Conservation (phyloP, 495 filamentous ascomycete genomes). For the Xylaria intraflava region DNA sequence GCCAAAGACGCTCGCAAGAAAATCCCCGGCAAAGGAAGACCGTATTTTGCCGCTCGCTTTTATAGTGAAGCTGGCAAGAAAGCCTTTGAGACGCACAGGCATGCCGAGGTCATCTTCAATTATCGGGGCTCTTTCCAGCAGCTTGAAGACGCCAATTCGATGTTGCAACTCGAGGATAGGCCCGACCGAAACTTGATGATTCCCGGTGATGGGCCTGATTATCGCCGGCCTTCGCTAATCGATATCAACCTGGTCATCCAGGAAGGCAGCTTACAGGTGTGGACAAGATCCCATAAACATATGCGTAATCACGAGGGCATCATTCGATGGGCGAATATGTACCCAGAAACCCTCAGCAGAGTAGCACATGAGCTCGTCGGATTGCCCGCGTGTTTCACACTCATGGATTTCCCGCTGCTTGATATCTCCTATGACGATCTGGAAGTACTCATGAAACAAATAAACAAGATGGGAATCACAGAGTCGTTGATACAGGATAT, state of each 20-base stretch:
- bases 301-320: neutral
- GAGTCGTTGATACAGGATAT: constrained; percentile 43
- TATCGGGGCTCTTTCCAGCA: neutral
- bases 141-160: neutral
- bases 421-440: neutral
- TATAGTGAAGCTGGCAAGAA: neutral
- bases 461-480: neutral
- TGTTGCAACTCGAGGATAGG: neutral
- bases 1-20: neutral
- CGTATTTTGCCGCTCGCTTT: neutral
- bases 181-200: neutral
- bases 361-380: neutral
- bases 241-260: too few species aligned
- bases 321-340: neutral
- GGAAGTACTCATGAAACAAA: neutral
- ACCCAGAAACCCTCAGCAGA: neutral
- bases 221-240: neutral
- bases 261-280: too few species aligned
- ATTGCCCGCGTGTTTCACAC: neutral
- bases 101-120: neutral
- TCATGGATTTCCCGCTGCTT: neutral
- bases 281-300: too few species aligned
- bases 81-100: neutral
- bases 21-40: neutral
- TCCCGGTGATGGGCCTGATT: neutral